phyloP scores from a whole-genome alignment of 2,329 filamentous ascomycete genomes.

The Sarocladium strictum region DNA sequence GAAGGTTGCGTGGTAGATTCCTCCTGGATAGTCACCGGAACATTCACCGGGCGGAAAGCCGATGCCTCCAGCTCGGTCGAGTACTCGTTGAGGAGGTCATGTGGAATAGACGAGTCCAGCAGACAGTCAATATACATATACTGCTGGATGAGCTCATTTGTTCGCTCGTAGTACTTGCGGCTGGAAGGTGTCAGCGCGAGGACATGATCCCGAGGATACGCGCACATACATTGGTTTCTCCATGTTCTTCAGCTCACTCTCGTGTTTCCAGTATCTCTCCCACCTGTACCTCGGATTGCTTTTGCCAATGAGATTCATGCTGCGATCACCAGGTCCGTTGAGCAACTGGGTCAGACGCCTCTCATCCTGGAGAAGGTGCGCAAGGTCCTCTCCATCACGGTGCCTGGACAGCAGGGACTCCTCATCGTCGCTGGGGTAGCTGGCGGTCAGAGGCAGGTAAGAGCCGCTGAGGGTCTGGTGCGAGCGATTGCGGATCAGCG shows the following conservation, averaged over 20 bases:
- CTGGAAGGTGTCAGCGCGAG: slow-evolving; percentile 27
- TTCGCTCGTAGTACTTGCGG: slow-evolving; percentile 81
- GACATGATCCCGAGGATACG: not conserved
- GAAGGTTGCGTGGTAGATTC: slow-evolving; percentile 39
- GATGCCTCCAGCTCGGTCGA: slow-evolving; percentile 52
- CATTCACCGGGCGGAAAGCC: slow-evolving; percentile 48
- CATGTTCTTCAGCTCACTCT: slow-evolving; percentile 67
- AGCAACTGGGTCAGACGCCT: slow-evolving; percentile 54
- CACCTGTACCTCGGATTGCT: slow-evolving; percentile 82
- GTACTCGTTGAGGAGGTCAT: slow-evolving; percentile 88
- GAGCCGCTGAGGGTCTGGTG: slow-evolving; percentile 24
- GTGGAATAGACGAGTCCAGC: slow-evolving; percentile 86
- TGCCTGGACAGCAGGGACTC: slow-evolving; percentile 19
- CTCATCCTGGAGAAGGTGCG: slow-evolving; percentile 45
- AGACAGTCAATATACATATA: slow-evolving; percentile 91
- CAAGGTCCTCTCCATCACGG: slow-evolving; percentile 36
- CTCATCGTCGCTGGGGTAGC: slow-evolving; percentile 23
- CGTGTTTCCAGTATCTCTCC: slow-evolving; percentile 79
- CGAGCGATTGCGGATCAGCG: slow-evolving; percentile 33
- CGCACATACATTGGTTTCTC: slow-evolving; percentile 57
- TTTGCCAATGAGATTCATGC: slow-evolving; percentile 81
- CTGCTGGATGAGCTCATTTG: slow-evolving; percentile 82
- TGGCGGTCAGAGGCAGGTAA: slow-evolving; percentile 16
- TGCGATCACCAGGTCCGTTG: slow-evolving; percentile 67
- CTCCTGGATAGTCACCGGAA: slow-evolving; percentile 73